Base-by-base conservation (phyloP, 192 early-diverging fungal genomes). In the Backusella liffmaniae region DNA sequence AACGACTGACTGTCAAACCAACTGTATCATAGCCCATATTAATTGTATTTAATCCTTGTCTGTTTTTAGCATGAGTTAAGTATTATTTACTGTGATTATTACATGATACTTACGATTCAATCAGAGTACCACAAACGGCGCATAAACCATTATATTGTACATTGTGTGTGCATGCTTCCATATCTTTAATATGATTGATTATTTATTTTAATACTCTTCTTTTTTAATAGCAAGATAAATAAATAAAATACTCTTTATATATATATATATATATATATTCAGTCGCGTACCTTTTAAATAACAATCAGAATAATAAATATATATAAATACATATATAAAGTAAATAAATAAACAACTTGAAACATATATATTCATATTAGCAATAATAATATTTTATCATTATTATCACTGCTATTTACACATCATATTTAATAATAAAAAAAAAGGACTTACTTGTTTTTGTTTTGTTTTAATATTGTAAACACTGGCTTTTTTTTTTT, bases 81-180 rank as follows among this genome's bases (percentile, higher is more conserved):
- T 15, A 44, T 18, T 44, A 44, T 44, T 18, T 65, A 23, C 12
- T 65, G 21, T 49, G 42, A n/a, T n/a, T 32, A 32, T 32, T 32
- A 32, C 2, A 32, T 32, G 3, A 3, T 0, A 29, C 77, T 53
- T 83, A 92, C 91, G 71, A 76, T 23, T 81, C 77, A 70, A 95
- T 65, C 36, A 96, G 90, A 59, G 88, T 86, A 41, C 94, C 94
- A 82, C 96, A 98, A 35, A 92, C 72, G 6, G 90, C 92, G 79
- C 96, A 98, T 41, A 96, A 74, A 18, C 94, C 94, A 70, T 89
- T 86, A 44, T 92, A 90, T 75, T 92, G 90, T 6, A 94, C 84
- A 16, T 85, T 85, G 75, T 98, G 96, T 16, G 80, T 77, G 81
- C 96, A 97, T 90, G 85, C 62, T 90, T 85, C 70, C 70, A 71